phyloP scores from a whole-genome alignment of 2,329 filamentous ascomycete genomes.

The Neofusicoccum parvum region DNA sequence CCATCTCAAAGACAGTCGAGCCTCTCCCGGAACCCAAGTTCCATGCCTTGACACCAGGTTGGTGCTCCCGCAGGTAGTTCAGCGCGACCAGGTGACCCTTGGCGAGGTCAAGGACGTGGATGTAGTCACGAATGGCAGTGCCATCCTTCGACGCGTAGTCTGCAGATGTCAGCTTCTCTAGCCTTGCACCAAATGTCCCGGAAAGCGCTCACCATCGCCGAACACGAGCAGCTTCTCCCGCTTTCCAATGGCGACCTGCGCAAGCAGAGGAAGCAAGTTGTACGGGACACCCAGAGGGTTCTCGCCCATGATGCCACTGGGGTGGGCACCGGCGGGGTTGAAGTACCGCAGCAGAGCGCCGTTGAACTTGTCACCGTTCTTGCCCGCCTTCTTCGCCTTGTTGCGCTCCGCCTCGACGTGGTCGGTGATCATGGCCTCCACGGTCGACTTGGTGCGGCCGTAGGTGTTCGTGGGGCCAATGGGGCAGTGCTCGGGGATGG shows the following conservation, averaged over 20 bases:
- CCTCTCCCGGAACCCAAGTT: slow-evolving; percentile 94
- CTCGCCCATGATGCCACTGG: slow-evolving; percentile 96
- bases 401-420: slow-evolving; percentile 83
- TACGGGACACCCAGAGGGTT: slow-evolving; percentile 94
- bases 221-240: slow-evolving; percentile 93
- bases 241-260: slow-evolving; percentile 94
- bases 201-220: slow-evolving; percentile 70
- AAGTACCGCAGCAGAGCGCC: slow-evolving; percentile 93
- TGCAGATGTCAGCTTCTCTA: slow-evolving; percentile 37
- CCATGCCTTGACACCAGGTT: slow-evolving; percentile 92
- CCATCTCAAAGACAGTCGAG: slow-evolving; percentile 95
- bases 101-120: slow-evolving; percentile 90
- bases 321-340: slow-evolving; percentile 94
- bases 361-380: slow-evolving; percentile 75
- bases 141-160: slow-evolving; percentile 91
- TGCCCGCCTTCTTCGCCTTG: slow-evolving; percentile 77
- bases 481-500: slow-evolving; percentile 95
- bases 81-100: slow-evolving; percentile 85
- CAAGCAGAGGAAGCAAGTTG: slow-evolving; percentile 91
- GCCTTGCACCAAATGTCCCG: not conserved
- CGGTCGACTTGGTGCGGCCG: slow-evolving; percentile 91
- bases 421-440: slow-evolving; percentile 91
- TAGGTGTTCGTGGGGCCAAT: slow-evolving; percentile 97
- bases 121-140: slow-evolving; percentile 96
- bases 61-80: slow-evolving; percentile 80